These are phyloP conservation scores for Wickerhamiella sergipiensis DNA, from an alignment of 805 yeast species.

Conservation along the genomic window DNA sequence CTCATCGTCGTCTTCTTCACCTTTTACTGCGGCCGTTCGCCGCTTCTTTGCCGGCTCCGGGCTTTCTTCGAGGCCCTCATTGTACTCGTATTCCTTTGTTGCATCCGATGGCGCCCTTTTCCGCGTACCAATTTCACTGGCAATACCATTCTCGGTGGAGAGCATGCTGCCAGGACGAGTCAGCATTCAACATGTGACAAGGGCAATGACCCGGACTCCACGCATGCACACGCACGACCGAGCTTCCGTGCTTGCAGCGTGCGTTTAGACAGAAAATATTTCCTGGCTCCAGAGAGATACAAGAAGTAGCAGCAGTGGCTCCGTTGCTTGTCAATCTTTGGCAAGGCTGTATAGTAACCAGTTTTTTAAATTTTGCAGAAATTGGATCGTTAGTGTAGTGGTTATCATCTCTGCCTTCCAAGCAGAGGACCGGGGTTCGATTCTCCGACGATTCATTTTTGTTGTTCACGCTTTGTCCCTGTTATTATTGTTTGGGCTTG, in stretches of 20 bases:
- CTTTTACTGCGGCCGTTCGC: not conserved
- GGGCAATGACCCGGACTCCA: not conserved
- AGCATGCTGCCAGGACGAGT: not conserved
- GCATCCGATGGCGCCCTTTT: not conserved
- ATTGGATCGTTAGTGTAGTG: constrained; percentile 83
- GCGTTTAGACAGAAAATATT: not conserved
- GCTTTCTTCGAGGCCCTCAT: not conserved
- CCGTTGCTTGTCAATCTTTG: too few species aligned
- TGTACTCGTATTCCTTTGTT: not conserved
- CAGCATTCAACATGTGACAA: not conserved
- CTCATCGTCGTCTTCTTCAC: not conserved
- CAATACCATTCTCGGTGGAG: not conserved
- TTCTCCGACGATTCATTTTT: constrained; percentile 3
- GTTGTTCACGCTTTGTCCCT: too few species aligned
- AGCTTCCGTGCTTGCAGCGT: not conserved
- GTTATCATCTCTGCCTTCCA: constrained; percentile 89
- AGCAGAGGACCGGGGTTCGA: constrained; percentile 92
- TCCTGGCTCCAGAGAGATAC: too few species aligned
- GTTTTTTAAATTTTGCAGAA: not conserved
- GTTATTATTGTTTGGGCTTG: too few species aligned
- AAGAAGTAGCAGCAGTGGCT: too few species aligned
- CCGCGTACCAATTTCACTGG: not conserved
- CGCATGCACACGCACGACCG: not conserved
- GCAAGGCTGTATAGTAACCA: not conserved
- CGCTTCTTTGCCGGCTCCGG: not conserved